Conservation (phyloP, 371 early-diverging fungal species). For the Choanephora cucurbitarum region DNA sequence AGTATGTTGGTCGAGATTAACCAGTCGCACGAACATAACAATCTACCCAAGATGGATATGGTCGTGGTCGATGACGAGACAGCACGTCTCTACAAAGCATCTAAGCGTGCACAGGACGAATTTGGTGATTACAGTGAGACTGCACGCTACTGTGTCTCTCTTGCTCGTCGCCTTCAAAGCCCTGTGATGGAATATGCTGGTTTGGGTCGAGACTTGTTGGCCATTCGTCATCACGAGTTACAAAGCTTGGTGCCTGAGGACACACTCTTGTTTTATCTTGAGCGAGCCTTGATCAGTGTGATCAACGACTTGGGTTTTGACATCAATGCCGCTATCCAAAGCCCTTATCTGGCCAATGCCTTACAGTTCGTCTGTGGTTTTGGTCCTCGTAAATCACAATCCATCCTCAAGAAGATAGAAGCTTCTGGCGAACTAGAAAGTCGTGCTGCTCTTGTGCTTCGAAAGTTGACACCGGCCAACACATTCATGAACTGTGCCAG, state of each 20-base stretch:
- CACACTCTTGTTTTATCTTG: slow-evolving; percentile 61
- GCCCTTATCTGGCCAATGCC: slow-evolving; percentile 70
- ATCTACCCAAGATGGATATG: slow-evolving; percentile 30
- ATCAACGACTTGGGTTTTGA: slow-evolving; percentile 89
- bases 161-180: slow-evolving; percentile 87
- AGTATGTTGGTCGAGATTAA: slow-evolving; percentile 59
- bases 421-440: slow-evolving; percentile 54
- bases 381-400: slow-evolving; percentile 92
- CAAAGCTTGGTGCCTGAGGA: slow-evolving; percentile 79
- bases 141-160: slow-evolving; percentile 85
- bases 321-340: slow-evolving; percentile 75
- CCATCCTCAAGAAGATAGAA: slow-evolving; percentile 61
- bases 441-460: slow-evolving; percentile 74
- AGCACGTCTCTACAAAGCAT: slow-evolving; percentile 82
- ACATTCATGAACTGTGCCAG: slow-evolving; percentile 94
- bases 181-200: slow-evolving; percentile 85
- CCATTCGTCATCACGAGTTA: slow-evolving; percentile 72
- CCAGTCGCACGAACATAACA: slow-evolving; percentile 28
- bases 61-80: slow-evolving; percentile 85
- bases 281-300: slow-evolving; percentile 88
- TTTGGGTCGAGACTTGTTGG: slow-evolving; percentile 72
- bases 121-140: slow-evolving; percentile 67
- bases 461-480: slow-evolving; percentile 66
- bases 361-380: slow-evolving; percentile 93
- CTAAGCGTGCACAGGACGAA: slow-evolving; percentile 74